These are phyloP conservation scores for Globisporangium nunn DNA, from an alignment of 352 stramenopile species.

Conservation along the genomic window DNA sequence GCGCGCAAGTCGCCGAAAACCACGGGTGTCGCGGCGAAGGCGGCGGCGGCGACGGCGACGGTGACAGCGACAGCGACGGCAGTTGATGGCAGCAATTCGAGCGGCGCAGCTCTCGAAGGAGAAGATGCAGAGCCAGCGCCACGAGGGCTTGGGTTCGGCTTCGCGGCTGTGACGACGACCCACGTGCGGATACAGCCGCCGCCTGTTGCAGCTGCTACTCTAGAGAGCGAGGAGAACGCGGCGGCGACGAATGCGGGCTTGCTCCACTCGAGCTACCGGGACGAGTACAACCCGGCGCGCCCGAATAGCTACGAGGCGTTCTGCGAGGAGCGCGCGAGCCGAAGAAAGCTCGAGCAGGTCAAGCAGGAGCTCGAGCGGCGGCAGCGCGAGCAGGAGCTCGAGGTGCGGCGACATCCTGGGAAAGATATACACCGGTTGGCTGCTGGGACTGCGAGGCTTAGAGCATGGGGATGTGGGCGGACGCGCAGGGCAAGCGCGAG, in stretches of 20 bases:
- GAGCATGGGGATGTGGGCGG: neutral
- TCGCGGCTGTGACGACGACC: slow-evolving; percentile 21
- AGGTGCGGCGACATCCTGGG: slow-evolving; percentile 24
- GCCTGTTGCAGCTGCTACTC: neutral
- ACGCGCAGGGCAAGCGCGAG: slow-evolving; percentile 49
- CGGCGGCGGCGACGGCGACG: neutral
- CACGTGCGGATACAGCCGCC: slow-evolving; percentile 25
- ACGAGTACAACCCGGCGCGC: slow-evolving; percentile 82
- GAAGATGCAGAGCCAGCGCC: slow-evolving; percentile 1
- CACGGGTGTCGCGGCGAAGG: neutral
- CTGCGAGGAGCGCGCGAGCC: slow-evolving; percentile 70
- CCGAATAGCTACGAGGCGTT: slow-evolving; percentile 88
- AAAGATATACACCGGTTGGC: no score
- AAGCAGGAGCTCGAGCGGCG: slow-evolving; percentile 73
- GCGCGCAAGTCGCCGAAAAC: slow-evolving; percentile 21
- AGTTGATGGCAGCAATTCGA: neutral
- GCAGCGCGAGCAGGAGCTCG: slow-evolving; percentile 62
- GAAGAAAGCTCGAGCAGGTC: slow-evolving; percentile 76
- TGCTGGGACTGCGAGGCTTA: neutral
- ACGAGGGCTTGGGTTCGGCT: slow-evolving; percentile 22
- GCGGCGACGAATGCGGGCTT: slow-evolving; percentile 26
- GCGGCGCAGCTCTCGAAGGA: neutral
- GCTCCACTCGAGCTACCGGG: slow-evolving; percentile 68
- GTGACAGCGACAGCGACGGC: neutral
- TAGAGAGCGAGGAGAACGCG: slow-evolving; percentile 9